phyloP scores from a whole-genome alignment of 2,329 filamentous ascomycete species.

The Claviceps capensis region DNA sequence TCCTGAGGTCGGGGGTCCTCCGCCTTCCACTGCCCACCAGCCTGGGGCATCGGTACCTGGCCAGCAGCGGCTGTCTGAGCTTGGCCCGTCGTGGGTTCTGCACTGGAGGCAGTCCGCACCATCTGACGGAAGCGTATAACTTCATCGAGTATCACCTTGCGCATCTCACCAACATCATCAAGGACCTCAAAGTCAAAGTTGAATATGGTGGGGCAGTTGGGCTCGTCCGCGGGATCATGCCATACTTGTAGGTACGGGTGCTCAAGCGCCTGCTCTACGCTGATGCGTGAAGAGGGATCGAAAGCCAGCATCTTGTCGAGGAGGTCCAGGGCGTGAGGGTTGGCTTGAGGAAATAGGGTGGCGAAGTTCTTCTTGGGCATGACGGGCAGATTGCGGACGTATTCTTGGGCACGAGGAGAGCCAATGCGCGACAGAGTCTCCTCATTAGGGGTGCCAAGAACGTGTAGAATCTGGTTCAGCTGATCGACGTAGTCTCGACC shows the following conservation, averaged over 20 bases:
- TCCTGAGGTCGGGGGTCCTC: conserved; percentile 49
- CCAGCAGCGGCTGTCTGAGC: conserved; percentile 24
- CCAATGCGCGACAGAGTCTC: conserved; percentile 89
- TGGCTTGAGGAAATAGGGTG: conserved; percentile 81
- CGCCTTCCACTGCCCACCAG: conserved; percentile 39
- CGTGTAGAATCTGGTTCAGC: conserved; percentile 97
- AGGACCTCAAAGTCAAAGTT: conserved; percentile 98
- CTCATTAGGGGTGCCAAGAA: conserved; percentile 91
- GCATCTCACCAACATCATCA: conserved; percentile 89
- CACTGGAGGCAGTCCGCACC: conserved; percentile 37
- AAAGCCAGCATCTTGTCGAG: conserved; percentile 97
- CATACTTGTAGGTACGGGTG: conserved; percentile 95
- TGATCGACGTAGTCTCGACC: conserved; percentile 98
- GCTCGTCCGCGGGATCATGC: conserved; percentile 96
- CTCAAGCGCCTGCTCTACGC: conserved; percentile 87
- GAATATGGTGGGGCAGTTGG: conserved; percentile 82
- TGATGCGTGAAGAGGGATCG: conserved; percentile 85
- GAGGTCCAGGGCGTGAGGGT: conserved; percentile 88
- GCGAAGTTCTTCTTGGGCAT: conserved; percentile 92
- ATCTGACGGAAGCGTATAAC: conserved; percentile 68
- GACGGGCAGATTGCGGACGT: conserved; percentile 87
- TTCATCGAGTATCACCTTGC: conserved; percentile 93
- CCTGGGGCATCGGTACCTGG: conserved; percentile 39
- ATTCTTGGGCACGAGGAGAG: conserved; percentile 90
- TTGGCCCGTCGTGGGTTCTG: conserved; percentile 17